Evolutionary conservation across 2,329 filamentous ascomycete species (phyloP), one percentile per base, ranked within the genome.

Genomic region (Paecilomyces sp.): DNA sequence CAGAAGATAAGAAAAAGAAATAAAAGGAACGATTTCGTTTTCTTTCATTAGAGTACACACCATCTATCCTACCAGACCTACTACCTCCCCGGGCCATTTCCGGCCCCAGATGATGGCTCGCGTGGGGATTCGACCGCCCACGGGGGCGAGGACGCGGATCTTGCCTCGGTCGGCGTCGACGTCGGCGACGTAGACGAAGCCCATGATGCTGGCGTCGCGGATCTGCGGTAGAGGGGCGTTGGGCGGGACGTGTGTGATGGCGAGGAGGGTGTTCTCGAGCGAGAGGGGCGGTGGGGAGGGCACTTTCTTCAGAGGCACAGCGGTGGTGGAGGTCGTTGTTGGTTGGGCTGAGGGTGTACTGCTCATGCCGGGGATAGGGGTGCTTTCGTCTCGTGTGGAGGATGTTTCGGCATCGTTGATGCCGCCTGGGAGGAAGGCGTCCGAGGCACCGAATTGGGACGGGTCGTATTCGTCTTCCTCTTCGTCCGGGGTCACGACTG

Each of bases 161-260:
- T 90, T 89, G 65, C 86, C 86, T 73, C 89, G 89, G 66, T 89
- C 88, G 70, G 91, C 89, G 69, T 99, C 92, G 3, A 97, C 91
- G 62, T 96, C 91, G 0, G 91, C 88, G 15, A 97, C 89, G 69
- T 96, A 97, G 31, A 97, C 83, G 70, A 96, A 99, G 0, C 94
- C 94, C 83, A 95, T 89, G 31, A 97, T 87, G 59, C 88, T 89
- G 7, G 92, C 87, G 66, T 92, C 88, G 12, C 91, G 84, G 53
- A 97, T 87, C 1, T 85, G 83, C 55, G 90, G 86, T 6, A 88
- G 83, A 0, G 83, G 78, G 62, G 94, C 91, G 54, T 84, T 86
- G 0, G 84, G 75, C 1, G 85, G 82, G 54, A 89, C 91, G 70
- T 92, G 87, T 74, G 95, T 91, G 57, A 99, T 87, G 0, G 93